These are phyloP conservation scores for Phytopythium delawarense DNA, from an alignment of 352 stramenopile species.

Conservation along the genomic window DNA sequence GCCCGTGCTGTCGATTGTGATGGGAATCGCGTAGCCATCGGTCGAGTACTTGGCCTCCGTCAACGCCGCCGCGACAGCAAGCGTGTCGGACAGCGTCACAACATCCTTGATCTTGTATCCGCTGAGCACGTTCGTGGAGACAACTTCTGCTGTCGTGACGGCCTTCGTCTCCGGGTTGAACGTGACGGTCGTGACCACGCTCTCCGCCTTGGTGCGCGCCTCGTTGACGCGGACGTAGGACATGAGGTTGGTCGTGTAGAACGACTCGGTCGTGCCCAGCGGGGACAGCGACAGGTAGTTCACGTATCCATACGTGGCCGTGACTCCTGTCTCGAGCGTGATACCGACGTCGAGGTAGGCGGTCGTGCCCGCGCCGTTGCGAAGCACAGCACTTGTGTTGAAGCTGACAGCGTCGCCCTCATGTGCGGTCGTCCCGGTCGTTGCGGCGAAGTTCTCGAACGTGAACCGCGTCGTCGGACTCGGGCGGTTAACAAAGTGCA, in stretches of 20 bases:
- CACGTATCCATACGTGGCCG: slow-evolving; percentile 8
- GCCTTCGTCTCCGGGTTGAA: slow-evolving; percentile 26
- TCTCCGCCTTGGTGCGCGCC: slow-evolving; percentile 17
- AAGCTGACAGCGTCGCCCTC: slow-evolving; percentile 40
- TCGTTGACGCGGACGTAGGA: slow-evolving; percentile 31
- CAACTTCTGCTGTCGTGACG: slow-evolving; percentile 15
- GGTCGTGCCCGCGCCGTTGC: slow-evolving; percentile 59
- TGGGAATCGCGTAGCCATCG: slow-evolving; percentile 19
- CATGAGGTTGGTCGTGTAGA: slow-evolving; percentile 46
- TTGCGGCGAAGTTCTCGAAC: slow-evolving; percentile 26
- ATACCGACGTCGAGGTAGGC: slow-evolving; percentile 40
- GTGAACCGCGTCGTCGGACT: slow-evolving; percentile 36
- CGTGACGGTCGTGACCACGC: slow-evolving; percentile 47
- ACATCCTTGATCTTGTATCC: slow-evolving; percentile 35
- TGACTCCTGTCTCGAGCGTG: neutral
- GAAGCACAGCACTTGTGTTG: slow-evolving; percentile 24
- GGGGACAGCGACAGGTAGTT: slow-evolving; percentile 53
- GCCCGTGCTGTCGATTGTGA: slow-evolving; percentile 16
- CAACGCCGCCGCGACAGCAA: slow-evolving; percentile 36
- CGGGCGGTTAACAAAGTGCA: slow-evolving; percentile 58
- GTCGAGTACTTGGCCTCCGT: slow-evolving; percentile 9
- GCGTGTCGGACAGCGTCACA: slow-evolving; percentile 51
- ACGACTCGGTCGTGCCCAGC: slow-evolving; percentile 26
- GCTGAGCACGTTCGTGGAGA: slow-evolving; percentile 22
- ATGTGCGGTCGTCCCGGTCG: slow-evolving; percentile 7